Percentiles rank a stretch among this genome's conserved stretches.
Conservation (phyloP, 2,329 filamentous ascomycete species). For the Penicillium sp. region DNA sequence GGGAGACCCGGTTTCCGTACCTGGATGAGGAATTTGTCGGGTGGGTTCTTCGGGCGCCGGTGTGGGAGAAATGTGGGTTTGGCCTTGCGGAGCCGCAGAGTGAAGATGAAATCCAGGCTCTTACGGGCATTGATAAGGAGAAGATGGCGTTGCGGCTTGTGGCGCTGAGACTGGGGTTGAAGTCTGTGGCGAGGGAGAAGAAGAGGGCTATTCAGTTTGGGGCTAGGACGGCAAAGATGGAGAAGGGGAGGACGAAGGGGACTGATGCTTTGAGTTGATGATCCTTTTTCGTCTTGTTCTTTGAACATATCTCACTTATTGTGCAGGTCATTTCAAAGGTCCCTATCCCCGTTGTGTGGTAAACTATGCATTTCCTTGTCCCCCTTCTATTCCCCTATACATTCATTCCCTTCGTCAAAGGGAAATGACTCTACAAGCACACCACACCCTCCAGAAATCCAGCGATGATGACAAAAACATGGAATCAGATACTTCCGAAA, state of each 20-base stretch:
- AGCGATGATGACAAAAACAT: constrained; percentile 49
- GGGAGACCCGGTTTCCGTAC: constrained; percentile 87
- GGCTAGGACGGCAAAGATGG: constrained; percentile 82
- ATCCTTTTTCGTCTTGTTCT: background rate
- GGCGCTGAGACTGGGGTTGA: constrained; percentile 75
- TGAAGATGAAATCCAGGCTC: constrained; percentile 22
- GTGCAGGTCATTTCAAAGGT: background rate
- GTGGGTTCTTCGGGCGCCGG: constrained; percentile 75
- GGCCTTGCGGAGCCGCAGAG: constrained; percentile 51
- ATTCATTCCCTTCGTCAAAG: background rate
- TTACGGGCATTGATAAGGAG: constrained; percentile 61
- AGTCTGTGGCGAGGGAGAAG: constrained; percentile 77
- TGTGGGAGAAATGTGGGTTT: constrained; percentile 90
- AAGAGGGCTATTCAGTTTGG: constrained; percentile 92
- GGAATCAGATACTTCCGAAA: constrained; percentile 53
- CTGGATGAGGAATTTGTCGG: constrained; percentile 85
- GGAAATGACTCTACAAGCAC: background rate
- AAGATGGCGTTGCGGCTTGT: constrained; percentile 82
- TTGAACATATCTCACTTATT: background rate
- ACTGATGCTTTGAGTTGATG: constrained; percentile 59
- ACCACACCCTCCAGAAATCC: constrained; percentile 17
- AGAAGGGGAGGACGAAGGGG: constrained; percentile 68
- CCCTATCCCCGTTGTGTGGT: background rate
- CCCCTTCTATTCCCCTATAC: background rate
- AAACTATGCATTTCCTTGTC: background rate